Evolutionary conservation across 306 rosid genomes (phyloP), one percentile per base, ranked within the genome.

Genomic region (Vicia faba): DNA sequence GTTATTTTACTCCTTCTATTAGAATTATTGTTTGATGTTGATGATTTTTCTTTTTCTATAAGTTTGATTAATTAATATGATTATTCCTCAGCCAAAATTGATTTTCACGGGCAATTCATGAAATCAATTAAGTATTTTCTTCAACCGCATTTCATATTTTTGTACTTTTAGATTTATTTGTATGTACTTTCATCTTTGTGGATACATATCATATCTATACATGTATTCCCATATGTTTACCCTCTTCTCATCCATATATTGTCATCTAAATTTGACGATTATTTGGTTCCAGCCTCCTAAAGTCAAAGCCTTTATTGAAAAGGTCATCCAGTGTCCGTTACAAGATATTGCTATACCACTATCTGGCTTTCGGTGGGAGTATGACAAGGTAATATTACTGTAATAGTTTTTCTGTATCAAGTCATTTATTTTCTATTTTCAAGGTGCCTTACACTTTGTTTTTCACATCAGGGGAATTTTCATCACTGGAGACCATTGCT

Each of bases 401-500:
- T 84, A 65, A 75, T 80, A 36, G 15, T 81, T 62, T 67, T 35
- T 31, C 64, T 50, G 61, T 20, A 33, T 12, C 25, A 23, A 58
- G 16, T 23, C 50, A 28, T 41, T 77, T 64, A 1, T 61, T 1
- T 13, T 12, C 33, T 53, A 15, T 68, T 51, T 41, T 26, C 44
- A 33, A 50, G 6, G 49, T 65, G 39, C 57, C 75, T 83, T 41
- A 80, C 63, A 43, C 44, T 25, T 66, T 70, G 57, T 25, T 69
- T 79, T 65, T 62, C 36, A 28, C 15, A 61, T 73, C 95, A 95
- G 99, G 99, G 99, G 62, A 91, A 91, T 81, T 95, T 91, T 77
- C 95, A 91, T 84, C 97, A 95, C 75, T 95, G 99, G 99, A 88
- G 97, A 79, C 96, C 95, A 8, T 88, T 95, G 78, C 82, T 95